Evolutionary conservation across 495 filamentous ascomycete genomes (phyloP).

Genomic region (Acidiella bohemica): DNA sequence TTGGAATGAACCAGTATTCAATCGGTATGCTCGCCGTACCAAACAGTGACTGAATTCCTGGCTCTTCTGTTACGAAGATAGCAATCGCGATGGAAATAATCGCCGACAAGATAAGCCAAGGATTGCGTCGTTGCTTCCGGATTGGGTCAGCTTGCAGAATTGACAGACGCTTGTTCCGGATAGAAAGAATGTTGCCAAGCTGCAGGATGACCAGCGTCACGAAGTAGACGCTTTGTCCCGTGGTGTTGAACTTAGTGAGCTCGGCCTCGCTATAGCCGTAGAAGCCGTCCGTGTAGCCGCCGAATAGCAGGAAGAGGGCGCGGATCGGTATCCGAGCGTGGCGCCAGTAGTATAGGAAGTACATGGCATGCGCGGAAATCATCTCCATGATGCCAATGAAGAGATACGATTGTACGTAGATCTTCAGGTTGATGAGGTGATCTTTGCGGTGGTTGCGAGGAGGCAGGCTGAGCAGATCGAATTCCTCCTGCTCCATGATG

Average conservation of each 20-base stretch:
- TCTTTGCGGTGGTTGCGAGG: slow-evolving; percentile 23
- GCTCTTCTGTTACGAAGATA: slow-evolving; percentile 40
- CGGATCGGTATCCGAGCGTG: slow-evolving; percentile 34
- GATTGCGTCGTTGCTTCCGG: slow-evolving; percentile 35
- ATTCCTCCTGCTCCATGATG: slow-evolving; percentile 28
- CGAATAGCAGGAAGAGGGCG: slow-evolving; percentile 36
- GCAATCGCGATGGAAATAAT: slow-evolving; percentile 36
- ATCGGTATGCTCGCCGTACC: slow-evolving; percentile 36
- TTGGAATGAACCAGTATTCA: slow-evolving; percentile 40
- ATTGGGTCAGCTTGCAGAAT: slow-evolving; percentile 50
- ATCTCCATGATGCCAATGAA: slow-evolving; percentile 40
- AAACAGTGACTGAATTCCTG: slow-evolving; percentile 36
- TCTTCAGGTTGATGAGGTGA: slow-evolving; percentile 36
- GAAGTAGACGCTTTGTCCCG: slow-evolving; percentile 46
- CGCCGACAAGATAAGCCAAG: slow-evolving; percentile 35
- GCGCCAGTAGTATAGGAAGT: slow-evolving; percentile 38
- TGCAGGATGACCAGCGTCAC: slow-evolving; percentile 60
- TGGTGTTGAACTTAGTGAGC: slow-evolving; percentile 32
- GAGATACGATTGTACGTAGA: slow-evolving; percentile 39
- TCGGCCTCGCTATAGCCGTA: slow-evolving; percentile 35
- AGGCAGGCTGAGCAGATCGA: slow-evolving; percentile 24
- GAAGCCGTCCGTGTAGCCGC: slow-evolving; percentile 35
- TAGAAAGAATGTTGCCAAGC: slow-evolving; percentile 53
- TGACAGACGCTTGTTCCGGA: slow-evolving; percentile 51
- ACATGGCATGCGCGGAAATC: slow-evolving; percentile 37